phyloP scores from a whole-genome alignment of 1,284 basidiomycete genomes.

The Ustilago loliicola region DNA sequence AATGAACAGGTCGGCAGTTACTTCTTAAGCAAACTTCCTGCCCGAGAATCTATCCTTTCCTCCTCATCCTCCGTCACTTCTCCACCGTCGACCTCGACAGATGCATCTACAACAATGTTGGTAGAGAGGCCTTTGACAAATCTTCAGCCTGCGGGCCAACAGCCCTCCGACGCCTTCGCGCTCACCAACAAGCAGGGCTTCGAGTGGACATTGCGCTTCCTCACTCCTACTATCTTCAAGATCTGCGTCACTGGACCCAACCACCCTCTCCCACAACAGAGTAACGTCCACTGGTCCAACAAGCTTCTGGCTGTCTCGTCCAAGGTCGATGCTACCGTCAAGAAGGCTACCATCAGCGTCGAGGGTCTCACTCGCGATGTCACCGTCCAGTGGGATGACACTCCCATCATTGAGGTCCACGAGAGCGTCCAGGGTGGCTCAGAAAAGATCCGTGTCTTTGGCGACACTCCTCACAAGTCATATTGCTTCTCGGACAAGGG shows the following conservation, averaged over 20 bases:
- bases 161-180: constrained; percentile 43
- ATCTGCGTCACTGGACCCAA: constrained; percentile 69
- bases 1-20: not conserved
- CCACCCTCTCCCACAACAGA: constrained; percentile 70
- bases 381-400: constrained; percentile 53
- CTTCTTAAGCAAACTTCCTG: constrained; percentile 13
- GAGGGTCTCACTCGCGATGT: constrained; percentile 49
- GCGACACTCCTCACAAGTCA: constrained; percentile 70
- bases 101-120: constrained; percentile 27
- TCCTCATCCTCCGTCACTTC: not conserved
- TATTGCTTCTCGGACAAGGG: constrained; percentile 71
- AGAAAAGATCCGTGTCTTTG: constrained; percentile 61
- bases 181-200: constrained; percentile 63
- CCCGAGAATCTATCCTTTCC: not conserved
- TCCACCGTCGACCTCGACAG: constrained; percentile 9
- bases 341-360: constrained; percentile 47
- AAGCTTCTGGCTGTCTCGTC: constrained; percentile 57
- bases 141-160: constrained; percentile 25
- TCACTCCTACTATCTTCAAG: constrained; percentile 67
- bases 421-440: constrained; percentile 50
- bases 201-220: constrained; percentile 69
- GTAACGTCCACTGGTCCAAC: constrained; percentile 68
- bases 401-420: constrained; percentile 63
- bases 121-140: constrained; percentile 47
- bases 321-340: constrained; percentile 56